Conservation (phyloP, 768 basidiomycete genomes). For the Lactarius indigo region DNA sequence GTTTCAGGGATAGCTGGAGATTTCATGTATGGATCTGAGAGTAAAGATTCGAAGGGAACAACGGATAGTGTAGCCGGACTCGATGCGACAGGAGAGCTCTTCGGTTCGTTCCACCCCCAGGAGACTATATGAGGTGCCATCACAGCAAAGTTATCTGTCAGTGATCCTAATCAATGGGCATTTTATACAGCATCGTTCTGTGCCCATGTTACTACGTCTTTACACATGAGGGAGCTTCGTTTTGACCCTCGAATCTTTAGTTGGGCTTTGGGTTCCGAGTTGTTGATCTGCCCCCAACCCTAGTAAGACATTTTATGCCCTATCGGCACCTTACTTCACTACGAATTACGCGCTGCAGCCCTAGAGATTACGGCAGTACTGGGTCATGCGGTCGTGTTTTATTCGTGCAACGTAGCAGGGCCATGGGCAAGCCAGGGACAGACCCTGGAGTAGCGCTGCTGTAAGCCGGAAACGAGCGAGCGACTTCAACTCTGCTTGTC, state of each 20-base stretch:
- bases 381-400: no score
- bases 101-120: not conserved
- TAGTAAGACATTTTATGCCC: not conserved
- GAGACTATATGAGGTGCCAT: conserved; percentile 5
- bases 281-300: not conserved
- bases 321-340: not conserved
- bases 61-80: not conserved
- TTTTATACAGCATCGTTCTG: not conserved
- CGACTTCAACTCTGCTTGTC: no score
- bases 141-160: not conserved
- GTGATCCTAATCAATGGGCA: not conserved
- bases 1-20: not conserved
- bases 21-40: not conserved
- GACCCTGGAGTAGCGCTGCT: no score
- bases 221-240: not conserved
- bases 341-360: no score
- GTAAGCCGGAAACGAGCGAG: no score
- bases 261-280: not conserved
- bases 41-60: not conserved
- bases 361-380: no score
- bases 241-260: not conserved
- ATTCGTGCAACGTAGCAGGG: no score
- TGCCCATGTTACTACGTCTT: not conserved
- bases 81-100: not conserved
- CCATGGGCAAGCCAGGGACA: no score